Evolutionary conservation across 768 basidiomycete genomes (phyloP).

Genomic region (Leccinum fibrillosum): DNA sequence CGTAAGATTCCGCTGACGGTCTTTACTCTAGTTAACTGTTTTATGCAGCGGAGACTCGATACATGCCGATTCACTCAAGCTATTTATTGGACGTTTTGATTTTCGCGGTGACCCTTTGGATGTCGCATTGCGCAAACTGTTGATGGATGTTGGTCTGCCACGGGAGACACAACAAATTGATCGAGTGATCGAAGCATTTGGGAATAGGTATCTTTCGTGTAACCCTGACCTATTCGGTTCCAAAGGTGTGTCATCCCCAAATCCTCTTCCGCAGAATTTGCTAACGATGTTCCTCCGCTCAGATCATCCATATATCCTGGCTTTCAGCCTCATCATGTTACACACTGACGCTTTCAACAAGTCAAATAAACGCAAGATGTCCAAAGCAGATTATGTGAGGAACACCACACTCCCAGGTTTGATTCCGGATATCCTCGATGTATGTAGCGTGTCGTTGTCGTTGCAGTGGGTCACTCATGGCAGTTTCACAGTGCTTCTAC

Average conservation of each 20-base stretch:
- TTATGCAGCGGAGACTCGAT: slow-evolving; percentile 63
- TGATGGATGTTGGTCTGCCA: slow-evolving; percentile 91
- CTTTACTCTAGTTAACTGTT: slow-evolving; percentile 7
- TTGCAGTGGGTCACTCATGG: slow-evolving; percentile 2
- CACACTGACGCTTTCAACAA: slow-evolving; percentile 99
- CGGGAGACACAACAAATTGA: slow-evolving; percentile 99
- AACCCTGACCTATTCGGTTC: slow-evolving; percentile 79
- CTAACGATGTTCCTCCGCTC: slow-evolving; percentile 1
- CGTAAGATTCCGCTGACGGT: slow-evolving; percentile 42
- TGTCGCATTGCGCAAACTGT: slow-evolving; percentile 80
- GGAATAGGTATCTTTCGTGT: slow-evolving; percentile 75
- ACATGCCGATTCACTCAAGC: slow-evolving; percentile 61
- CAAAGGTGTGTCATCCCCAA: slow-evolving; percentile 49
- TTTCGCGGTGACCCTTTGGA: slow-evolving; percentile 84
- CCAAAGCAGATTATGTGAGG: slow-evolving; percentile 88
- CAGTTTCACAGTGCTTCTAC: slow-evolving; percentile 70
- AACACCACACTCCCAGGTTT: slow-evolving; percentile 90
- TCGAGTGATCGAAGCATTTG: slow-evolving; percentile 94
- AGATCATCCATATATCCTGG: slow-evolving; percentile 95
- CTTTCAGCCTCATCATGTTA: slow-evolving; percentile 97
- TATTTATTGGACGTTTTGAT: slow-evolving; percentile 74
- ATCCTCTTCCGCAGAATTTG: not conserved
- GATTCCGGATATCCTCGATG: slow-evolving; percentile 79
- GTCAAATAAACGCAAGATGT: slow-evolving; percentile 97
- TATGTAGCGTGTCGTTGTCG: slow-evolving; percentile 35